A percentile compares a stretch with the other conserved stretches of the same genome.
Conservation (phyloP, 2,329 filamentous ascomycete species). For the Rhinocladiella similis region DNA sequence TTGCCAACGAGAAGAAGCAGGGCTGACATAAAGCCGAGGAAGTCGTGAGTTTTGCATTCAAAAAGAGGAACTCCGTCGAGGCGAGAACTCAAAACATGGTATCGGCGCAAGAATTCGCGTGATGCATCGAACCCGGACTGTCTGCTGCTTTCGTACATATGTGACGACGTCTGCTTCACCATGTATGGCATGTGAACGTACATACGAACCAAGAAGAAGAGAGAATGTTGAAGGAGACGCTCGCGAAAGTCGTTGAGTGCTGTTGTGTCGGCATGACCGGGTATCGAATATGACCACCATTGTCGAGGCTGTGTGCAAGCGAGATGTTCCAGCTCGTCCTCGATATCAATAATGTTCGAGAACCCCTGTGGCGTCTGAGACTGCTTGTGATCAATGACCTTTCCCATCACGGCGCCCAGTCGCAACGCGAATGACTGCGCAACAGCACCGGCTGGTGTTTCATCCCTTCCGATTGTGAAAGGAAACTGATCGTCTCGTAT, state of each 20-base stretch:
- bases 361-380: conserved; percentile 1
- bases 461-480: background rate
- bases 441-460: conserved; percentile 1
- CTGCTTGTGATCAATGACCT: conserved; percentile 13
- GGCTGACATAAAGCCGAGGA: conserved; percentile 11
- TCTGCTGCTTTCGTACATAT: conserved; percentile 4
- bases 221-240: conserved; percentile 6
- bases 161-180: conserved; percentile 7
- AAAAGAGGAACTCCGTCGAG: conserved; percentile 3
- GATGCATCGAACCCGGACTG: conserved; percentile 3
- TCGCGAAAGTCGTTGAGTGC: conserved; percentile 5
- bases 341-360: conserved; percentile 10
- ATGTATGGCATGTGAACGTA: conserved; percentile 14
- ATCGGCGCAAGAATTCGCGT: conserved; percentile 2
- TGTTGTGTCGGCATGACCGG: background rate
- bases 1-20: conserved; percentile 6
- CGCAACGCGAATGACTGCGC: conserved; percentile 8
- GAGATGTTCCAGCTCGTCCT: conserved; percentile 9
- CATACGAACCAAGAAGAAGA: conserved; percentile 9
- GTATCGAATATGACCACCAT: conserved; percentile 9
- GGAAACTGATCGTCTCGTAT: conserved; percentile 9
- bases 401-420: conserved; percentile 4
- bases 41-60: conserved; percentile 13
- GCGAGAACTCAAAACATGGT: conserved; percentile 4
- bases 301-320: background rate